Evolutionary conservation across 306 rosid species (phyloP).

Genomic region (Rosa persica): DNA sequence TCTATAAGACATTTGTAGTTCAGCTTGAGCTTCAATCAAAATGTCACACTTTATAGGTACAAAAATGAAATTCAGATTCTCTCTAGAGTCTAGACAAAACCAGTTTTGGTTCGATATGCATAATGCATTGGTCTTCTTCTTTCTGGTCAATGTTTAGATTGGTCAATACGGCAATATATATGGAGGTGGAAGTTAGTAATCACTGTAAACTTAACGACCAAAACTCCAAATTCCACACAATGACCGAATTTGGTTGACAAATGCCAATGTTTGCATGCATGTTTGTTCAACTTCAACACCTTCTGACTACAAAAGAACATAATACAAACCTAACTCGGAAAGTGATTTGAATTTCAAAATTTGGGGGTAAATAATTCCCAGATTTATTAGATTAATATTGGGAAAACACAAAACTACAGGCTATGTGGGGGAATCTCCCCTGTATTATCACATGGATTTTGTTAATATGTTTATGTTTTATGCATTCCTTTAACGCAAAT

Average conservation of each 20-base stretch:
- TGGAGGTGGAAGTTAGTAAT: constrained; percentile 2
- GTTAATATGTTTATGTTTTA: not conserved
- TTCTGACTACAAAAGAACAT: not conserved
- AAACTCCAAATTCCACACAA: not conserved
- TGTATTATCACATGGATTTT: constrained; percentile 20
- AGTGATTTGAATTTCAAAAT: not conserved
- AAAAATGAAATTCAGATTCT: not conserved
- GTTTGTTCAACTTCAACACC: constrained; percentile 2
- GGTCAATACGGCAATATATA: constrained; percentile 6
- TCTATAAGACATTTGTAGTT: no score
- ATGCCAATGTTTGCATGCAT: not conserved
- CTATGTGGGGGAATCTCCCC: constrained; percentile 14
- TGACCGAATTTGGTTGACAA: not conserved
- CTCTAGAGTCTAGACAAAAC: not conserved
- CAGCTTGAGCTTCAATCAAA: not conserved
- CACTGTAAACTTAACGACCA: constrained; percentile 10
- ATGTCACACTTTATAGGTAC: no score
- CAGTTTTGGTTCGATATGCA: no score
- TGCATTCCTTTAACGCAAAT: not conserved
- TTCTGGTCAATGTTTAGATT: not conserved
- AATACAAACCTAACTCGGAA: not conserved
- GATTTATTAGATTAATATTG: not conserved
- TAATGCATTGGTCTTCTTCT: not conserved
- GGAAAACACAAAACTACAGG: not conserved
- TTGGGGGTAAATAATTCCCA: not conserved